Base-by-base conservation (phyloP, 139 green algal genomes). In the Coelastrella sp. region DNA sequence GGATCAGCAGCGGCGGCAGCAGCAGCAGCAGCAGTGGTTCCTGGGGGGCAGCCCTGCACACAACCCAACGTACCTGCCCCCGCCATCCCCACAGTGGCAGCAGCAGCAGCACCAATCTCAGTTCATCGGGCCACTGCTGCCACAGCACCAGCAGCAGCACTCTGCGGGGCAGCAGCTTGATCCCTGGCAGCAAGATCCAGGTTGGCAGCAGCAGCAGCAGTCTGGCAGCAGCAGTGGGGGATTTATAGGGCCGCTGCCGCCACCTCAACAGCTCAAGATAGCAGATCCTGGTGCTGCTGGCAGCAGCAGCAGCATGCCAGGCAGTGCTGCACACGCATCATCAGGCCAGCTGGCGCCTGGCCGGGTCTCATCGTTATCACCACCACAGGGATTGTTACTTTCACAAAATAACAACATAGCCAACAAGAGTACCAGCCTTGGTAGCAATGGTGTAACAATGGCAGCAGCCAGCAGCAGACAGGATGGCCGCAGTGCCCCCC, bases 11-110 rank as follows among this genome's bases (percentile, higher is more conserved):
- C 84, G 54, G 47, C 57, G 54, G 47, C 57, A 79, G 13, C 73
- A 73, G 57, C 84, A 89, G 8, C 84, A 85, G 58, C 79, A 85
- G 79, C 79, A 85, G 58, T 32, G 19, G 47, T 82, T 82, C 17
- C n/a, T 73, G 54, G 84, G 66, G 5, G 71, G 14, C 47, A 75
- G 68, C 17, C 75, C 85, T 23, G 5, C 17, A 23, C 68, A 85
- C 79, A 17, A 16, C 3, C 19, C 58, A 23, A 5, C 57, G 5
- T 17, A 71, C 79, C 60, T 64, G 79, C 79, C 58, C 14, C 22
- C 79, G 71, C 79, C 79, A 13, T 73, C 32, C 8, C 57, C 54
- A 64, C 57, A 68, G 17, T 64, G 61, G 79, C 79, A 83, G 78
- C 78, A 81, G 5, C 75, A 65, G 32, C 75, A 81, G 22, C 32